Base-by-base conservation (phyloP, 2,329 filamentous ascomycete genomes). In the Colletotrichum zoysiae region DNA sequence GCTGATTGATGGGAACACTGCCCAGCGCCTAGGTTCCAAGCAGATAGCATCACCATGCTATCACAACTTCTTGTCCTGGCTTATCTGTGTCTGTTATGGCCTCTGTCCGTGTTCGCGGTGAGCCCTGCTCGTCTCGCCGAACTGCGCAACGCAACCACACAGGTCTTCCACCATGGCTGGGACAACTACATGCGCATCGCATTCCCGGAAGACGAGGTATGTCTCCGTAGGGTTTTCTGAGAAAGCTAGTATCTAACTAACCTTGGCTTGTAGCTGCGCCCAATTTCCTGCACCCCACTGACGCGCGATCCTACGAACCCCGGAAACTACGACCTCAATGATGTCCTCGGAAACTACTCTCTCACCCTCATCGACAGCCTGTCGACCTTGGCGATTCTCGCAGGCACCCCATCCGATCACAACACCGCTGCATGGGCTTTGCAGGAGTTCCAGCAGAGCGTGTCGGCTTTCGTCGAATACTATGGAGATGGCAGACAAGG, bases 141-240 rank as follows among this genome's bases (percentile, higher is more conserved):
- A 76, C 80, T 92, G 77, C 86, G 90, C 65, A 85, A 84, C 74
- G 87, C 90, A 70, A 90, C 89, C 14, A 88, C 90, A 70, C 87
- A 93, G 76, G 94, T 98, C 88, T 98, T 98, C 85, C 97, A 97
- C 82, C 96, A 99, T 86, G 96, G 96, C 72, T 98, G 91, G 84
- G 91, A 95, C 83, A 97, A 95, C 81, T 99, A 99, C 85, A 96
- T 98, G 91, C 84, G 89, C 75, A 87, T 97, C 81, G 96, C 95
- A 70, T 99, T 98, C 78, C 96, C 96, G 16, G 96, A 98, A 82
- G 96, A 99, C 79, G 96, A 96, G 88, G 90, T 91, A 51, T 5
- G 70, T 60, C 30, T 80, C 63, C 78, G 56, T 42, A n/a, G 18
- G 33, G n/a, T 11, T 50, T 55, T 62, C 57, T 16, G 35, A 30